Evolutionary conservation across 805 yeast species (phyloP).

Genomic region (Diddensiella caesifluorescens): DNA sequence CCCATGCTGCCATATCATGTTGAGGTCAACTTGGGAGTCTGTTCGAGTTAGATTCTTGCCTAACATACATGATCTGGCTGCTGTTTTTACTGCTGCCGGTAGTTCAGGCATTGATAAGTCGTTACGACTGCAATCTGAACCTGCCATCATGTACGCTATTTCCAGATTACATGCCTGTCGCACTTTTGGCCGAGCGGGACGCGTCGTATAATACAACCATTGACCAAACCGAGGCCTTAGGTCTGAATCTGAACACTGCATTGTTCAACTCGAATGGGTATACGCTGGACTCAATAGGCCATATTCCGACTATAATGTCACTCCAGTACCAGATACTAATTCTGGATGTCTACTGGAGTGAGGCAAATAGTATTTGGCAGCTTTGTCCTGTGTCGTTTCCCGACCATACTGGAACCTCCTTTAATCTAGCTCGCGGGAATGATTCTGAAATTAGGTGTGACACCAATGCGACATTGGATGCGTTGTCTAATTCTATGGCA

Average conservation of each 20-base stretch:
- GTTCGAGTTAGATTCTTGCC: too few relatives aligned
- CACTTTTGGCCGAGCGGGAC: slow-evolving; percentile 33
- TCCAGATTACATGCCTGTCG: slow-evolving; percentile 19
- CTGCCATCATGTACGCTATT: slow-evolving; percentile 18
- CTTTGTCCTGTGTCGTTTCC: slow-evolving; percentile 40
- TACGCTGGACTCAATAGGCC: slow-evolving; percentile 23
- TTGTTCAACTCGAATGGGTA: slow-evolving; percentile 32
- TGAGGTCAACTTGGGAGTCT: too few relatives aligned
- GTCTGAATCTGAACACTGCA: slow-evolving; percentile 30
- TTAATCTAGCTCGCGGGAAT: too few relatives aligned
- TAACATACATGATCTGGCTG: too few relatives aligned
- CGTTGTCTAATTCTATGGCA: slow-evolving; percentile 25
- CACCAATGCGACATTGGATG: slow-evolving; percentile 17
- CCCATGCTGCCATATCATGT: too few relatives aligned
- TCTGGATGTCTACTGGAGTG: slow-evolving; percentile 51
- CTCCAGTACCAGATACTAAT: slow-evolving; percentile 35
- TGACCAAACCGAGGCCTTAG: slow-evolving; percentile 32
- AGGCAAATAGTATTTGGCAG: slow-evolving; percentile 41
- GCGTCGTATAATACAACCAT: slow-evolving; percentile 29
- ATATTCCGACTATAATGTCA: slow-evolving; percentile 25
- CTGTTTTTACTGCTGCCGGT: too few relatives aligned
- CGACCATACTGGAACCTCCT: neutral
- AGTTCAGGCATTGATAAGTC: neutral
- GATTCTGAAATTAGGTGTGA: slow-evolving; percentile 14
- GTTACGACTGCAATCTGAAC: slow-evolving; percentile 5